phyloP scores from a whole-genome alignment of 2,329 filamentous ascomycete species.

The Acarospora socialis region DNA sequence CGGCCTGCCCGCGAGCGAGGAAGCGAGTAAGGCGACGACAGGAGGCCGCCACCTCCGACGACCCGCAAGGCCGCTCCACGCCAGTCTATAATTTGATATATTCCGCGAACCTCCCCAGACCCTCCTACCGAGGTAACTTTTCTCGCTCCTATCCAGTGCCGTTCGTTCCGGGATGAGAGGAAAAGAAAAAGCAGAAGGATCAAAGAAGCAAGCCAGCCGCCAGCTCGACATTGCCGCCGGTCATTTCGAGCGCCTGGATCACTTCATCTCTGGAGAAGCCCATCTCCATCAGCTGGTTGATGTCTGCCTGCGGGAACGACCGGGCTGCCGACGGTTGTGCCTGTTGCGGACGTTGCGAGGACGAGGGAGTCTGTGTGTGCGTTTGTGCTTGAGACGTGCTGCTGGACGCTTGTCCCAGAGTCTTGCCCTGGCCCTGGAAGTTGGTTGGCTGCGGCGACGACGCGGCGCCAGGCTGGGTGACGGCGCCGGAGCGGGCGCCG shows the following conservation, averaged over 20 bases:
- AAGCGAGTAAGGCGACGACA: too few relatives aligned
- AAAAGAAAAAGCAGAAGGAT: too few relatives aligned
- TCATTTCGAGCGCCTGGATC: slow-evolving; percentile 65
- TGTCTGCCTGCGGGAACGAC: slow-evolving; percentile 46
- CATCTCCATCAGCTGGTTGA: slow-evolving; percentile 62
- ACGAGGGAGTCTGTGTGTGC: slow-evolving; percentile 4
- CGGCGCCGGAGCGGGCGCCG: slow-evolving; percentile 66
- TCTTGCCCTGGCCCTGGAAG: slow-evolving; percentile 21
- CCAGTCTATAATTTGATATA: too few relatives aligned
- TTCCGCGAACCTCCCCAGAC: too few relatives aligned
- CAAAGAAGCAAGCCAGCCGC: slow-evolving; percentile 68
- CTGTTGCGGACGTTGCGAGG: slow-evolving; percentile 14
- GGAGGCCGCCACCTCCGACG: too few relatives aligned
- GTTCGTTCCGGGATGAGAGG: too few relatives aligned
- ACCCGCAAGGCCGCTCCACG: too few relatives aligned
- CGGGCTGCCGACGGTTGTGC: slow-evolving; percentile 8
- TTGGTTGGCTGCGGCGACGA: slow-evolving; percentile 10
- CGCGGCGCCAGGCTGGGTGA: slow-evolving; percentile 27
- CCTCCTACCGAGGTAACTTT: too few relatives aligned
- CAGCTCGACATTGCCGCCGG: slow-evolving; percentile 71
- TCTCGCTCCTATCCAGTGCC: too few relatives aligned
- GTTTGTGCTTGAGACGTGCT: slow-evolving; percentile 7
- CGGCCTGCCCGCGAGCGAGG: too few relatives aligned
- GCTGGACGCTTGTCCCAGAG: slow-evolving; percentile 15
- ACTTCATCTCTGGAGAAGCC: slow-evolving; percentile 67